A percentile compares a stretch with the other conserved stretches of the same genome.
phyloP scores from a whole-genome alignment of 768 basidiomycete species.

The Coprinopsis sp. region DNA sequence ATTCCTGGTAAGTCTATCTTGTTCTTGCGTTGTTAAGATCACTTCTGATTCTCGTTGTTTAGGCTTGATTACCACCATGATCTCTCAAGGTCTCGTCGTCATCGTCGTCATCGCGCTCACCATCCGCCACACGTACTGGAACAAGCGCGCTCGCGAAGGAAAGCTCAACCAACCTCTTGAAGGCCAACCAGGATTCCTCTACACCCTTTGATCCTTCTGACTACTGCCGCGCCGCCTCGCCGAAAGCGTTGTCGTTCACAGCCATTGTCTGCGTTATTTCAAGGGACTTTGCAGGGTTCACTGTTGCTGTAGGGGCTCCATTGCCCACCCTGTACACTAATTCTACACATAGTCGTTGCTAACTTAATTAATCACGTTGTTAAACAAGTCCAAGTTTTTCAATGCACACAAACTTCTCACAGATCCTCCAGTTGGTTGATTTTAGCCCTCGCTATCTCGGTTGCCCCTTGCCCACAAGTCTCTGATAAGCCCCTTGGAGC shows the following conservation, averaged over 20 bases:
- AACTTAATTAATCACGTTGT: no score
- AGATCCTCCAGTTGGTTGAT: no score
- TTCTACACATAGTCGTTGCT: no score
- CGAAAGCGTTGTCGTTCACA: not conserved
- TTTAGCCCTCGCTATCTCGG: no score
- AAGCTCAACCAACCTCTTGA: conserved; percentile 29
- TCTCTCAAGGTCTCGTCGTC: conserved; percentile 35
- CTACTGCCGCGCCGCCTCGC: no score
- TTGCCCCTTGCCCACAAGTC: no score
- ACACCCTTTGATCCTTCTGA: conserved; percentile 29
- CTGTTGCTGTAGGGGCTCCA: no score
- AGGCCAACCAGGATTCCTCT: conserved; percentile 33
- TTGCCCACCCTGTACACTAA: no score
- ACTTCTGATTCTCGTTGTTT: not conserved
- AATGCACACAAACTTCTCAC: no score
- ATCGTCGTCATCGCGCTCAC: conserved; percentile 28
- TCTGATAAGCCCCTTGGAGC: no score
- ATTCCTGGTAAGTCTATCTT: conserved; percentile 30
- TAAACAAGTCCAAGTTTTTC: no score
- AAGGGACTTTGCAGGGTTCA: no score
- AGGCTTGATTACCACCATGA: conserved; percentile 39
- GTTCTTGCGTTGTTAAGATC: not conserved
- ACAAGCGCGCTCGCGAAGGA: conserved; percentile 32
- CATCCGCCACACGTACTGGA: conserved; percentile 32
- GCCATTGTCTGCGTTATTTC: not conserved